Base-by-base conservation (phyloP, 768 basidiomycete species). In the Amanita fuliginea region DNA sequence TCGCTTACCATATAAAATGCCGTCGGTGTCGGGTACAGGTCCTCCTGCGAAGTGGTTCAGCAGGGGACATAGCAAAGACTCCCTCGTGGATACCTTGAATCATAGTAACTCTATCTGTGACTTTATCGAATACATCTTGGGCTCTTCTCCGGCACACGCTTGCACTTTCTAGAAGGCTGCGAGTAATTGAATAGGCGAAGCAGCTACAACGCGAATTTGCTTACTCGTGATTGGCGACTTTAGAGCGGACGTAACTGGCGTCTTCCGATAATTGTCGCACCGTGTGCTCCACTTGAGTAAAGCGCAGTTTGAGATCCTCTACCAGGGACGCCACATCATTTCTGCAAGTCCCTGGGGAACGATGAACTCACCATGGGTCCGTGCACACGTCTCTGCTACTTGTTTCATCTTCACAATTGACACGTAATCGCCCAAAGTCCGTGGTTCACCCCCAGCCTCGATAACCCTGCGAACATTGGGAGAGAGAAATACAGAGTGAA, bases 341-440 rank as follows among this genome's bases (percentile, higher is more conserved):
- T 33, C 44, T 3, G 16, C 18, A 22, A 19, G 13, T 22, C 24
- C n/a, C n/a, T n/a, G 21, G 18, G 36, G 44, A 32, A 21, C 21
- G 10, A 9, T 18, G 19, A 19, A 67, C 76, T 35, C 51, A 85
- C 86, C 77, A 68, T 90, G 83, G 21, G 82, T 80, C 42, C 74
- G 72, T 13, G 67, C 59, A 65, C 86, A 89, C 3, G 75, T 78
- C 13, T 83, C 83, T 2, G 79, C 84, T 1, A 92, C 88, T 59
- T 85, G 76, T 56, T 71, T 75, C 88, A 92, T 92, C 67, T 82
- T 87, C 44, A 70, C 76, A 55, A 71, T 74, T 13, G 83, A 83
- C 21, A 92, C 86, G 62, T 90, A 92, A 60, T 87, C 86, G 9
- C 82, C 86, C 35, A 92, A 63, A 9, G 82, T 84, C 40, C 88